phyloP scores from a whole-genome alignment of 2,329 filamentous ascomycete genomes.

The Exophiala mesophila region DNA sequence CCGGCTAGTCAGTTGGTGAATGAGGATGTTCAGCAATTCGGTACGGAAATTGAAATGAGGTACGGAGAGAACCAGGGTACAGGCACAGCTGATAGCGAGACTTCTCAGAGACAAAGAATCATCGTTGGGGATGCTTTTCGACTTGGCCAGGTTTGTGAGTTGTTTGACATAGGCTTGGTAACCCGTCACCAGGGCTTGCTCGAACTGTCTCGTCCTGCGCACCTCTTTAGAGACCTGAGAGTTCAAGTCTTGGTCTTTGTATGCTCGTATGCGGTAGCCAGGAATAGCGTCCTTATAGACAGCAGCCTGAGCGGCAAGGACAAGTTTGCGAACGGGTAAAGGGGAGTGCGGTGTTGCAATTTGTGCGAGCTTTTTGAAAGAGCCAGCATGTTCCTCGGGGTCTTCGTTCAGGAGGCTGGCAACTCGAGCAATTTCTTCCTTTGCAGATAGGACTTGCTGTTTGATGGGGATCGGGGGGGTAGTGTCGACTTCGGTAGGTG shows the following conservation, averaged over 20 bases:
- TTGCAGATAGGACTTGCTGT: constrained; percentile 77
- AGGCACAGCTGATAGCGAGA: constrained; percentile 80
- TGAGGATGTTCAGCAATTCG: constrained; percentile 80
- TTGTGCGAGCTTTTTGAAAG: constrained; percentile 71
- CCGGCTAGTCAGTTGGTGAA: constrained; percentile 72
- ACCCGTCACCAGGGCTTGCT: constrained; percentile 77
- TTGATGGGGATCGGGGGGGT: constrained; percentile 65
- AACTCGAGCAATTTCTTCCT: constrained; percentile 85
- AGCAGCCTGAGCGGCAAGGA: constrained; percentile 77
- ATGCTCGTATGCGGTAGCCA: constrained; percentile 85
- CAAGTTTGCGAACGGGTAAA: constrained; percentile 74
- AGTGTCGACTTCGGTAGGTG: constrained; percentile 40
- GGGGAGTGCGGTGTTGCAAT: constrained; percentile 60
- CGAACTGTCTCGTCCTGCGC: constrained; percentile 72
- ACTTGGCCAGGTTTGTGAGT: constrained; percentile 63
- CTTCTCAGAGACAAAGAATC: constrained; percentile 50
- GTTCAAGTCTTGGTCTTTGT: constrained; percentile 66
- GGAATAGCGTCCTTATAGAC: constrained; percentile 96
- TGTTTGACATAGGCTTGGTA: constrained; percentile 82
- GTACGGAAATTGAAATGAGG: constrained; percentile 96
- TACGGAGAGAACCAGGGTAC: constrained; percentile 71
- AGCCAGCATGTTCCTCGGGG: constrained; percentile 80
- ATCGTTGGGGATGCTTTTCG: constrained; percentile 38
- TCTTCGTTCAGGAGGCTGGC: constrained; percentile 80
- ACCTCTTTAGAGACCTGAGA: constrained; percentile 91